Evolutionary conservation across 208 protist genomes (phyloP).

Genomic region (Leishmania turanica): DNA sequence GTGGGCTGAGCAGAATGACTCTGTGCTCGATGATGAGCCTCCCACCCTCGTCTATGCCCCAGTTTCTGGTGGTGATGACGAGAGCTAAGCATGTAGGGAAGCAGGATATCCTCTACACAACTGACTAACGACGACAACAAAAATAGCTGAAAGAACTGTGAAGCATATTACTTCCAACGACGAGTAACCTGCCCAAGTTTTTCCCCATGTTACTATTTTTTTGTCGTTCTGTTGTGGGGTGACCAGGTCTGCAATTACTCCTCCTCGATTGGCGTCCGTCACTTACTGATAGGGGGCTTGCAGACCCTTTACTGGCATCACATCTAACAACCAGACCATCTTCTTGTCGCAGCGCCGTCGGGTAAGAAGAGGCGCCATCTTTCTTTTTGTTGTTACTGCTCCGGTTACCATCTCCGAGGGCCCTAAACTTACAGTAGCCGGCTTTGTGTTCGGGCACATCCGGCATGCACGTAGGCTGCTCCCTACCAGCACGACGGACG

Average conservation of each 20-base stretch:
- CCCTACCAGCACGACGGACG: not conserved
- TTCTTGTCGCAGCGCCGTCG: not conserved
- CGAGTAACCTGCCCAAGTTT: not conserved
- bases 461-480: not conserved
- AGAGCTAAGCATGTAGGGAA: constrained; percentile 38
- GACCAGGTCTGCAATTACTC: not conserved
- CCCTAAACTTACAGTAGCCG: not conserved
- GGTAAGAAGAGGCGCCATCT: not conserved
- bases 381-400: not conserved
- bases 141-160: not conserved
- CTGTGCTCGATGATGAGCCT: constrained; percentile 23
- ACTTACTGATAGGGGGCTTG: not conserved
- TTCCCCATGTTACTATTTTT: not conserved
- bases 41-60: constrained; percentile 56
- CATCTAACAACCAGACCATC: not conserved
- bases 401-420: not conserved
- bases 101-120: not conserved
- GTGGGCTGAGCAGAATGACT: not conserved
- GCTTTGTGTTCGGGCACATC: not conserved
- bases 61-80: constrained; percentile 62
- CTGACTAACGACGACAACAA: not conserved
- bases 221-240: not conserved
- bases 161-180: no score
- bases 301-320: not conserved
- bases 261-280: not conserved